Evolutionary conservation across 345 rosid species (phyloP), one percentile per base, ranked within the genome.

Genomic region (Dipteronia sinensis): DNA sequence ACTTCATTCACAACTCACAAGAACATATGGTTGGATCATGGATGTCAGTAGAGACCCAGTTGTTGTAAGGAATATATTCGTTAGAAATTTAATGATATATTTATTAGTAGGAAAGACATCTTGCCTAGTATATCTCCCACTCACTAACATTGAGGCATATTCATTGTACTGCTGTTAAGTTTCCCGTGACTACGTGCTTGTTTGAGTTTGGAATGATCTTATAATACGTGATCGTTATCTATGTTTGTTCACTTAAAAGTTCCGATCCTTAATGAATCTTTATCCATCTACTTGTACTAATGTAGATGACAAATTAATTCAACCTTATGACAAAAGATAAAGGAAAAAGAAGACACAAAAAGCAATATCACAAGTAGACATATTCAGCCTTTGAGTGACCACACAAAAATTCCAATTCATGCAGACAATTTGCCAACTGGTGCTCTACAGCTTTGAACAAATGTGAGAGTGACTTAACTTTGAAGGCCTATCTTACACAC

Each of bases 401-500:
- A 67, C 49, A 56, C 58, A 76, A 70, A 63, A 31, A 58, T 64
- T 20, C 12, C 56, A 22, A 34, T n/a, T 20, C 61, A 27, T 25
- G 63, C 72, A 65, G 65, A 46, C 76, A 27, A 23, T 65, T 64
- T 71, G 73, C 79, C 78, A 78, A 67, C 38, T 76, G 58, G 77
- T 71, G 80, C 38, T 34, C 67, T 49, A 53, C 62, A 38, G 56
- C 69, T 64, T 76, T 68, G 77, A 38, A 10, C 58, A 49, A 25
- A 19, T 0, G 72, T 65, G 86, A 84, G 61, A 62, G 31, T 72
- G 81, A 76, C 87, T 44, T 15, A 7, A 76, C 81, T 80, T 59
- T 22, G 20, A 29, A 51, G 69, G 44, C 61, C n/a, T 20, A 55
- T 70, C 74, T 20, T 67, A 38, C 27, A 64, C 72, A 34, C 38